Conservation (phyloP, 768 basidiomycete genomes). For the Mycena filopes region DNA sequence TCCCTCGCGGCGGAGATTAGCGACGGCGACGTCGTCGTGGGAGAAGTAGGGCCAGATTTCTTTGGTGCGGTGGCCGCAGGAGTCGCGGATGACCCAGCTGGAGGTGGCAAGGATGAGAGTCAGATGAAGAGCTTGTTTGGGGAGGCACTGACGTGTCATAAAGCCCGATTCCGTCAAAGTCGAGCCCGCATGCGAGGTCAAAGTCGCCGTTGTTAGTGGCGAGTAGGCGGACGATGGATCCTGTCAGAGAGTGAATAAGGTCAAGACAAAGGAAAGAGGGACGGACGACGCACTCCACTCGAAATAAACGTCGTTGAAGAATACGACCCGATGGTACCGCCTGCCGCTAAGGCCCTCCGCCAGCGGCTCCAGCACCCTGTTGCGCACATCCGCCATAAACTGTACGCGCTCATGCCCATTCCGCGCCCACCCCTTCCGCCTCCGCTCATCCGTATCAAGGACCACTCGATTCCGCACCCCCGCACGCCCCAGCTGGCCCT, state of each 20-base stretch:
- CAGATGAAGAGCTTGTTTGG: too few relatives aligned
- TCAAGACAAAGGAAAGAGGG: constrained; percentile 38
- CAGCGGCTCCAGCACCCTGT: constrained; percentile 80
- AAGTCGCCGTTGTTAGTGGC: constrained; percentile 54
- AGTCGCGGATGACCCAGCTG: constrained; percentile 37
- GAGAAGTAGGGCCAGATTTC: constrained; percentile 75
- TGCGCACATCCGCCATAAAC: constrained; percentile 85
- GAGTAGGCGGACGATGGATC: constrained; percentile 61
- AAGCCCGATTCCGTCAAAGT: constrained; percentile 51
- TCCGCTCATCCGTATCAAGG: constrained; percentile 23
- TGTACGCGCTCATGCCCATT: constrained; percentile 32
- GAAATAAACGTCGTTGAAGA: constrained; percentile 80
- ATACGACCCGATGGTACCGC: constrained; percentile 83
- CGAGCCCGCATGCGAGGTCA: constrained; percentile 83
- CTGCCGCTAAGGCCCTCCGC: constrained; percentile 76
- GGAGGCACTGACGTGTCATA: constrained; percentile 69
- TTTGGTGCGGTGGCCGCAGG: constrained; percentile 62
- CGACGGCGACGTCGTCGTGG: constrained; percentile 73
- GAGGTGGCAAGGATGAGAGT: too few relatives aligned
- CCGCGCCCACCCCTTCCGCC: constrained; percentile 28
- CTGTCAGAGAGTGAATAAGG: constrained; percentile 81
- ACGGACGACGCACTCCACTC: constrained; percentile 35
- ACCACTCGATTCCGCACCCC: constrained; percentile 22
- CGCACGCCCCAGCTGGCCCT: constrained; percentile 15
- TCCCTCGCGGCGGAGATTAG: constrained; percentile 59